Base-by-base conservation (phyloP, 164 flowering plant species). In the Aristolochia californica region DNA sequence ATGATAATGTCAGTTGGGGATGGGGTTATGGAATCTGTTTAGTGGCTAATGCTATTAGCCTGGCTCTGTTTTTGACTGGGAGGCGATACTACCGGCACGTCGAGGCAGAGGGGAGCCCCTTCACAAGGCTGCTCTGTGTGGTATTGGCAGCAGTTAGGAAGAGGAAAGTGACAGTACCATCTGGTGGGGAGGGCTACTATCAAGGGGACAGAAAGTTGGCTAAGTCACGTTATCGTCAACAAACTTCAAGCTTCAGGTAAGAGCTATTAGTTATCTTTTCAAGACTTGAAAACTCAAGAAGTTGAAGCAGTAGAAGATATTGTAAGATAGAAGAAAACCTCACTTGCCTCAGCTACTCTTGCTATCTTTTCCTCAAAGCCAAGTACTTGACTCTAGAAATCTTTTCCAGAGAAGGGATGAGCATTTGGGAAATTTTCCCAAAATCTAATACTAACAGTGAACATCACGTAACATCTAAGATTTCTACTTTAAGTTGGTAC, bases 1-100 rank as follows among this genome's bases (percentile, higher is more conserved):
- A 80, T 56, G 84, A 80, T 62, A 78, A 69, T 18, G 72, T 74
- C 26, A 62, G 83, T 14, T 82, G 87, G 84, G 70, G 60, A 0
- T 56, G 60, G 53, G 79, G 87, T 0, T 78, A 69, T 49, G 81
- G 78, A 1, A 1, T 78, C 2, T 67, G 74, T 48, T 20, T 53
- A 0, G 66, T 45, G 0, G 59, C 54, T 0, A 73, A 64, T 43
- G 57, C 58, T 0, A 25, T 75, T 28, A 70, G 73, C 4, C 11
- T 80, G 12, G 63, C 50, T 21, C 11, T 72, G 9, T 76, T 80
- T 62, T 27, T 80, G 13, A 0, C 53, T 1, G 81, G 83, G 13
- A 65, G 45, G 2, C 56, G 60, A 0, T 65, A 55, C 43, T 78
- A 73, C 43, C 69, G 59, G 0, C 53, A n/a, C 0, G 56, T 48